phyloP scores from a whole-genome alignment of 2,329 filamentous ascomycete genomes.

The Colletotrichum filicis region DNA sequence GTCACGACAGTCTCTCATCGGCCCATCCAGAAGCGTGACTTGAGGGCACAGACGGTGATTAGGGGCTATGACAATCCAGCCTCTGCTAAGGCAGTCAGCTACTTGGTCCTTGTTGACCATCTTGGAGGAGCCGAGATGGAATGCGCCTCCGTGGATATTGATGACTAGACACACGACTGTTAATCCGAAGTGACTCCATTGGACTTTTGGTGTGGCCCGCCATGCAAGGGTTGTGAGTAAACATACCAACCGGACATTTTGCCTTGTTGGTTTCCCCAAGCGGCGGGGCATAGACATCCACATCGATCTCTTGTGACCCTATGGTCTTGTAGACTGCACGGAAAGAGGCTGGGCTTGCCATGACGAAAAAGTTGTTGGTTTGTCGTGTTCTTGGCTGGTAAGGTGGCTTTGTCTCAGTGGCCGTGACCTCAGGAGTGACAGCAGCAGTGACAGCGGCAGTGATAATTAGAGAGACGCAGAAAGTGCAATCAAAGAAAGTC shows the following conservation, averaged over 20 bases:
- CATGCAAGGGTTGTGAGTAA: not conserved
- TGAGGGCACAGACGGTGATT: conserved; percentile 46
- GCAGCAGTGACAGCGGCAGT: not conserved
- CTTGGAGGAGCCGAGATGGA: conserved; percentile 51
- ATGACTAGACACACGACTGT: conserved; percentile 43
- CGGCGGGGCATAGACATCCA: conserved; percentile 42
- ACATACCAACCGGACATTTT: conserved; percentile 22
- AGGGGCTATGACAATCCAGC: conserved; percentile 51
- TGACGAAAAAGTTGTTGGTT: conserved; percentile 7
- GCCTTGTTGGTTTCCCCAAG: not conserved
- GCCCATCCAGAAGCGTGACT: conserved; percentile 44
- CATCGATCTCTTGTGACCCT: conserved; percentile 42
- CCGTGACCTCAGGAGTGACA: not conserved
- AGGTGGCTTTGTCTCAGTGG: not conserved
- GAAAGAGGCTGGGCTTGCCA: conserved; percentile 34
- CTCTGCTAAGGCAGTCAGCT: conserved; percentile 47
- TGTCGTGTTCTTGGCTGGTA: not conserved
- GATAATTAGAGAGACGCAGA: not conserved
- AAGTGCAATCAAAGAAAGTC: not conserved
- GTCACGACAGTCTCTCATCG: conserved; percentile 47
- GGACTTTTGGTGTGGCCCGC: not conserved
- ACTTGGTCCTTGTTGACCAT: conserved; percentile 52
- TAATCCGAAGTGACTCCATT: conserved; percentile 5
- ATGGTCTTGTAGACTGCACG: conserved; percentile 44
- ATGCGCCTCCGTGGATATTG: conserved; percentile 55